Conservation (phyloP, 257 asterid genomes). For the Dorcoceras hygrometricum region DNA sequence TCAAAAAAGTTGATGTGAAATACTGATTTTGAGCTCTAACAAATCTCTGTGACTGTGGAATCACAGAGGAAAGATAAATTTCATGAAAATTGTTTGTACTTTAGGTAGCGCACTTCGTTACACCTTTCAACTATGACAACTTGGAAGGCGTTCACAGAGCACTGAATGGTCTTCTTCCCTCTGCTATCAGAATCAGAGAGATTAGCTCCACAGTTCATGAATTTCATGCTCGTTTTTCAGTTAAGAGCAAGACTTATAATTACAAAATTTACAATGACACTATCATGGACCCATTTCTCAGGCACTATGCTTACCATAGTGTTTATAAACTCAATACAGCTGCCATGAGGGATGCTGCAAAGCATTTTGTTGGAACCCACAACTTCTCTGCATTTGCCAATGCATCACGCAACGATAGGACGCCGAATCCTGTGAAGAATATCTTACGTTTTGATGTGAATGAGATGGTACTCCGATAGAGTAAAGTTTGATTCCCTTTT, state of each 20-base stretch:
- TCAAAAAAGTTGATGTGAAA: neutral
- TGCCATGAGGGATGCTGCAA: constrained; percentile 75
- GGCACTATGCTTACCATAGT: constrained; percentile 76
- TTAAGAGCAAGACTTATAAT: constrained; percentile 63
- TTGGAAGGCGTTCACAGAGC: constrained; percentile 68
- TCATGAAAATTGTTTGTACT: neutral
- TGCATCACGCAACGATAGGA: constrained; percentile 64
- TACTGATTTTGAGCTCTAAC: neutral
- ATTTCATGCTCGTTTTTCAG: constrained; percentile 95
- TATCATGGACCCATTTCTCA: constrained; percentile 75
- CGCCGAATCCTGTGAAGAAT: constrained; percentile 65
- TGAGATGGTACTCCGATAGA: constrained; percentile 48
- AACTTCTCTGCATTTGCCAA: constrained; percentile 88
- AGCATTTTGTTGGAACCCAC: constrained; percentile 62
- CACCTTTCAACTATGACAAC: constrained; percentile 72
- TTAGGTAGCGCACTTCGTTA: constrained; percentile 82
- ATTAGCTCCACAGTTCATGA: constrained; percentile 66
- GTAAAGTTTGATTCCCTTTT: neutral
- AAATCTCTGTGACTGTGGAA: neutral
- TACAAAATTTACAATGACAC: constrained; percentile 72
- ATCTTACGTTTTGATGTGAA: constrained; percentile 65
- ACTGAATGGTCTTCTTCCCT: constrained; percentile 75
- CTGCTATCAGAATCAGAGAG: constrained; percentile 74
- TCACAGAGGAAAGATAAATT: neutral
- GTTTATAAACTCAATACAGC: constrained; percentile 55